A percentile compares a stretch with the other conserved stretches of the same genome.
Evolutionary conservation across 495 filamentous ascomycete genomes (phyloP).

Genomic region (Aspergillus kassunensis): DNA sequence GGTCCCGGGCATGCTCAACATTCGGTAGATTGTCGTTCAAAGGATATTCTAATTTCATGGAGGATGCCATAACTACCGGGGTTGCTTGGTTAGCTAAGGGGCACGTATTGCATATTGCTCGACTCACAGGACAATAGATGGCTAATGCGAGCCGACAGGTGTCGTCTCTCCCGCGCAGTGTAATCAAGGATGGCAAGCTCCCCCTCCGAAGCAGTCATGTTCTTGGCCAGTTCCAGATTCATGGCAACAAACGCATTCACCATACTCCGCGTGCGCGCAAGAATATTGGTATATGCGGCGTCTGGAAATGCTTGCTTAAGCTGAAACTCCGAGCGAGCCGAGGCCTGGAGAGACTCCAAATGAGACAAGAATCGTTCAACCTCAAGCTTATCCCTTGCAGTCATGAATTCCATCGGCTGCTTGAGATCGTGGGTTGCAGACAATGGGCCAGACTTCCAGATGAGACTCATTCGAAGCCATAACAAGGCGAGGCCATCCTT

Average conservation of each 20-base stretch:
- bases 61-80: constrained; percentile 73
- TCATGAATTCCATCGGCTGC: constrained; percentile 64
- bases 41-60: constrained; percentile 89
- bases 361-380: constrained; percentile 57
- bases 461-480: constrained; percentile 90
- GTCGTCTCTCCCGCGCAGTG: constrained; percentile 72
- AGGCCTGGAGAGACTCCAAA: constrained; percentile 67
- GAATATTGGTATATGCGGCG: constrained; percentile 61
- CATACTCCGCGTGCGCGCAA: constrained; percentile 74
- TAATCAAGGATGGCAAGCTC: constrained; percentile 74
- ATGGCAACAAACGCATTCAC: constrained; percentile 93
- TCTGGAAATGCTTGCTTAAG: constrained; percentile 79
- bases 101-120: not conserved
- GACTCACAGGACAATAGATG: constrained; percentile 78
- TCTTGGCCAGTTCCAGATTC: constrained; percentile 85
- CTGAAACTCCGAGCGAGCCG: constrained; percentile 77
- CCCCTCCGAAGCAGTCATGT: constrained; percentile 68
- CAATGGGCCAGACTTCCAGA: constrained; percentile 95
- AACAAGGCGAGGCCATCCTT: constrained; percentile 81
- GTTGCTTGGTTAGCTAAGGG: too few species aligned
- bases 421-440: constrained; percentile 58
- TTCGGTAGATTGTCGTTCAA: constrained; percentile 83
- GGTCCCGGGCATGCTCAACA: constrained; percentile 72
- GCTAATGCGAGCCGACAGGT: constrained; percentile 80
- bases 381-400: constrained; percentile 71